These are phyloP conservation scores for Hypoxylon rubiginosum DNA, from an alignment of 2,329 filamentous ascomycete species.

Conservation along the genomic window DNA sequence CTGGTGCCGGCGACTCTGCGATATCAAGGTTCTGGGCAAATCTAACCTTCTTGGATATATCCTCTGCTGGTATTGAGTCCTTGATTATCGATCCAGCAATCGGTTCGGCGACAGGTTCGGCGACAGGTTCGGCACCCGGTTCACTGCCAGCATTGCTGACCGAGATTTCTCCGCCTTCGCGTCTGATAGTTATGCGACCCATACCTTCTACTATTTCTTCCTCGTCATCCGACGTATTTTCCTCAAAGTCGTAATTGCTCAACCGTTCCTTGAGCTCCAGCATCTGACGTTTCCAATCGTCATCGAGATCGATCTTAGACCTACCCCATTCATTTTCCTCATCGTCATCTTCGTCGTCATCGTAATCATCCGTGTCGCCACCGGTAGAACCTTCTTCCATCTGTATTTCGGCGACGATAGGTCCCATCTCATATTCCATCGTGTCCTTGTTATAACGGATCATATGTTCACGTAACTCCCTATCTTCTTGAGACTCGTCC, in stretches of 20 bases:
- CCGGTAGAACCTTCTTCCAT: constrained; percentile 77
- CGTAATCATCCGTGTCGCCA: constrained; percentile 64
- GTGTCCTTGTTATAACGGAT: constrained; percentile 77
- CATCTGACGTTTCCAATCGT: constrained; percentile 87
- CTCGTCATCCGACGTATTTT: constrained; percentile 56
- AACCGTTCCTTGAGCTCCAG: constrained; percentile 84
- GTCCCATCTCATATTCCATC: constrained; percentile 83
- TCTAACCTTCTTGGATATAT: constrained; percentile 49
- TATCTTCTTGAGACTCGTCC: constrained; percentile 84
- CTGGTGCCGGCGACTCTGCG: constrained; percentile 45
- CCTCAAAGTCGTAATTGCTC: constrained; percentile 48
- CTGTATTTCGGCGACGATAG: constrained; percentile 92
- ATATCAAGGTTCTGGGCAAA: constrained; percentile 51
- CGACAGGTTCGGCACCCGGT: constrained; percentile 35
- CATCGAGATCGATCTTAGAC: constrained; percentile 73
- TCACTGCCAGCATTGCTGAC: constrained; percentile 44
- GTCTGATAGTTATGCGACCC: constrained; percentile 55
- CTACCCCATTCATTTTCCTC: constrained; percentile 81
- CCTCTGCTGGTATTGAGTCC: constrained; percentile 4
- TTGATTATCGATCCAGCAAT: constrained; percentile 43
- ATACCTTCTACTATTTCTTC: constrained; percentile 56
- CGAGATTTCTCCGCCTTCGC: constrained; percentile 40
- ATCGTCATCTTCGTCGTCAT: constrained; percentile 67
- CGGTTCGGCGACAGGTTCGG: no score
- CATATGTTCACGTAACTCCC: constrained; percentile 86